A percentile compares a stretch with the other conserved stretches of the same genome.
Evolutionary conservation across 352 stramenopile species (phyloP).

Genomic region (Phytophthora pistaciae): DNA sequence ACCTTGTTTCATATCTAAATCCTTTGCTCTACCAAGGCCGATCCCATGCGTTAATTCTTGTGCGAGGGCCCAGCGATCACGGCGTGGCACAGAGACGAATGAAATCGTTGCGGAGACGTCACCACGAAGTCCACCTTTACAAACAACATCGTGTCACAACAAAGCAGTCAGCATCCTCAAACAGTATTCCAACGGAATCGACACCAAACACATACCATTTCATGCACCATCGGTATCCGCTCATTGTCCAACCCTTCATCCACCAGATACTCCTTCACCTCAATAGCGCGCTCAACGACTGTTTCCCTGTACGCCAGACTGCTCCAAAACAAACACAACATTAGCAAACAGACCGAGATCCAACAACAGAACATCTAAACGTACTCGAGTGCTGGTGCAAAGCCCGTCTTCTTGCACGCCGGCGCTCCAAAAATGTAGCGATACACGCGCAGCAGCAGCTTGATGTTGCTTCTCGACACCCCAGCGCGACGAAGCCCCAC

Average conservation of each 20-base stretch:
- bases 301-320: slow-evolving; percentile 70
- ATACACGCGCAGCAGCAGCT: slow-evolving; percentile 79
- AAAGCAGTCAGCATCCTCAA: slow-evolving; percentile 6
- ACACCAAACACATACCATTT: slow-evolving; percentile 50
- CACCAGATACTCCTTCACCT: slow-evolving; percentile 60
- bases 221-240: slow-evolving; percentile 58
- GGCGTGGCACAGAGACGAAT: slow-evolving; percentile 74
- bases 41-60: slow-evolving; percentile 15
- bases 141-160: slow-evolving; percentile 8
- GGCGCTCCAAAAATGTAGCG: slow-evolving; percentile 78
- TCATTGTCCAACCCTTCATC: slow-evolving; percentile 45
- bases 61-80: slow-evolving; percentile 34
- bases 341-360: background rate
- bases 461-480: slow-evolving; percentile 72
- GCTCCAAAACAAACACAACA: slow-evolving; percentile 8
- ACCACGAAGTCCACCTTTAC: slow-evolving; percentile 78
- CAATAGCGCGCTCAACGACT: slow-evolving; percentile 58
- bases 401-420: slow-evolving; percentile 66
- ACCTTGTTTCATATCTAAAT: slow-evolving; percentile 14
- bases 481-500: slow-evolving; percentile 73
- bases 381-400: slow-evolving; percentile 80
- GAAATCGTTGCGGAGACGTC: slow-evolving; percentile 55
- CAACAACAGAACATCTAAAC: slow-evolving; percentile 7
- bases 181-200: background rate
- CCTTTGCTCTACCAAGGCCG: slow-evolving; percentile 1